Evolutionary conservation across 257 asterid genomes (phyloP), one percentile per base, ranked within the genome.

Genomic region (Scutellaria barbata): DNA sequence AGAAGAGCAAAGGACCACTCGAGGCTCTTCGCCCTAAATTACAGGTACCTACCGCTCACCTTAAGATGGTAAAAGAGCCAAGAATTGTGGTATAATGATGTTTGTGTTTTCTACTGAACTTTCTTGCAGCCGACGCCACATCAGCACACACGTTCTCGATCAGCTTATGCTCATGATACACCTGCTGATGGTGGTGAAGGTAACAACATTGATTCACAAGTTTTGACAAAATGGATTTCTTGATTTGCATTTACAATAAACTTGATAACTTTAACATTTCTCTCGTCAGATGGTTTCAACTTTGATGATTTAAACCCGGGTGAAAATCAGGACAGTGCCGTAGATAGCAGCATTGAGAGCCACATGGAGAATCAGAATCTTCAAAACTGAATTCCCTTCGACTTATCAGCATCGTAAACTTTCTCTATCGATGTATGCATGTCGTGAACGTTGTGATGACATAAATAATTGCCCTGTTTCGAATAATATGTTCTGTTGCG

Each of bases 21-120:
- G 94, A 89, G 78, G 92, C 89, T 37, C 95, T 92, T 63, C 95
- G 88, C 46, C 96, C 96, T 5, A 92, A 92, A 66, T 64, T 92
- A 73, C 82, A 92, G 93, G 98, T 92, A 80, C 43, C 37, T 48
- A 61, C 10, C 33, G 13, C 59, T 5, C 60, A 3, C 51, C 20
- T 52, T 30, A 30, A 4, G 35, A 30, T 30, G 20, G 8, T 2
- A 13, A 9, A 1, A 50, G 55, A 14, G 22, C 55, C 55, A 50
- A 50, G 55, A 50, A 14, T 50, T 4, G 1, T 50, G 7, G 1
- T 59, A 10, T 14, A 10, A 30, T 1, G 42, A 17, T 55, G 41
- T 17, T 46, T 10, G 3, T 14, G 41, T 52, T 1, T 41, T 35
- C 62, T 57, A 41, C 0, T 40, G 39, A 40, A 60, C 35, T 17